Percentiles rank a stretch among this genome's conserved stretches.
Conservation (phyloP, 2,329 filamentous ascomycete genomes). For the Monilinia aucupariae region DNA sequence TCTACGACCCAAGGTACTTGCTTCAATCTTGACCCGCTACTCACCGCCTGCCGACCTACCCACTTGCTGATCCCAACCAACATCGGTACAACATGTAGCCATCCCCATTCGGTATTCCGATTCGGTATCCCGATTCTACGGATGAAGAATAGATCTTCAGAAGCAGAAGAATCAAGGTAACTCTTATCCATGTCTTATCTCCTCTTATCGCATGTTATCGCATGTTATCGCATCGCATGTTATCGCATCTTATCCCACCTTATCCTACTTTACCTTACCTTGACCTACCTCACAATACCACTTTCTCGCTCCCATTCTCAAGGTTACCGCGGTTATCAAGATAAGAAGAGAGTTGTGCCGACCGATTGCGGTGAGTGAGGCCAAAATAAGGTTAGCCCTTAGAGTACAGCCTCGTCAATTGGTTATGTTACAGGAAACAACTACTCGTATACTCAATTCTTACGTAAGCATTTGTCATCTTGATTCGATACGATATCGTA, state of each 20-base stretch:
- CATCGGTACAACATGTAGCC: too few relatives aligned
- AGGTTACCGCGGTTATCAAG: not conserved
- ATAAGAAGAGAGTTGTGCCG: not conserved
- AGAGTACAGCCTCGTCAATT: constrained; percentile 6
- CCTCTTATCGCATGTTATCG: too few relatives aligned
- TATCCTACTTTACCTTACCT: not conserved
- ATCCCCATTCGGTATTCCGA: too few relatives aligned
- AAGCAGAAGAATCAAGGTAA: too few relatives aligned
- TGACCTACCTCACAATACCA: not conserved
- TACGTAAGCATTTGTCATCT: not conserved
- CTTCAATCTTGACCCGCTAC: not conserved
- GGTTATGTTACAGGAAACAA: constrained; percentile 1
- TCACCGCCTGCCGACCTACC: not conserved
- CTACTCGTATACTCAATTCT: too few relatives aligned
- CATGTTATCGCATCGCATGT: too few relatives aligned
- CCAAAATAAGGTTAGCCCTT: not conserved
- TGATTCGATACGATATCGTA: not conserved
- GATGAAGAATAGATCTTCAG: too few relatives aligned
- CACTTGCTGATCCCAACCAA: too few relatives aligned
- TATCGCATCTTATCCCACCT: too few relatives aligned
- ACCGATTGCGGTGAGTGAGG: not conserved
- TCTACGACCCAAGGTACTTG: too few relatives aligned
- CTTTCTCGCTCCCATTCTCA: too few relatives aligned
- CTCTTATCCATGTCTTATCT: not conserved
- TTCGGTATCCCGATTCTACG: too few relatives aligned